Conservation (phyloP, 2,329 filamentous ascomycete genomes). For the Coniochaeta prunicola region DNA sequence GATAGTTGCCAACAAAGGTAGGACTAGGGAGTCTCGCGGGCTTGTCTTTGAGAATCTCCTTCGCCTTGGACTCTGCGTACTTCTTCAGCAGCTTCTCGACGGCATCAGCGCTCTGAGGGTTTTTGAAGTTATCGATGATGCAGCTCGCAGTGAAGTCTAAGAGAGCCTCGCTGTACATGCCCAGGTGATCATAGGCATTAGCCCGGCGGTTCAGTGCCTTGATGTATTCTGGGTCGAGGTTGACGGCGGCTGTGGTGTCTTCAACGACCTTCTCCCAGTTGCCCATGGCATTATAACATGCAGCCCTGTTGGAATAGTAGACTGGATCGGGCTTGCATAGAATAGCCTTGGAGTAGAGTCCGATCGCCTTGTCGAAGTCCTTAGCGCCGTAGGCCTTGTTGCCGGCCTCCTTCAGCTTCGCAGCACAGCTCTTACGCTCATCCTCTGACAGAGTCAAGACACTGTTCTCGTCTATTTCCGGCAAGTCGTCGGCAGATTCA, state of each 20-base stretch:
- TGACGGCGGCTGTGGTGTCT: slow-evolving; percentile 91
- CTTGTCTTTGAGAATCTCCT: slow-evolving; percentile 81
- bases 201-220: slow-evolving; percentile 96
- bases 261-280: slow-evolving; percentile 96
- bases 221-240: slow-evolving; percentile 90
- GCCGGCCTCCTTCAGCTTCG: slow-evolving; percentile 87
- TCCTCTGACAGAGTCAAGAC: slow-evolving; percentile 46
- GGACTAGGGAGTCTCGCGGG: slow-evolving; percentile 84
- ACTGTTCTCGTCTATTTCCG: slow-evolving; percentile 55
- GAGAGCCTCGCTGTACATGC: slow-evolving; percentile 86
- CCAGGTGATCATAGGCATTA: slow-evolving; percentile 91
- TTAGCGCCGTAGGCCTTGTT: slow-evolving; percentile 96
- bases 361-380: slow-evolving; percentile 88
- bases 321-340: slow-evolving; percentile 95
- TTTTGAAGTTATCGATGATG: slow-evolving; percentile 97
- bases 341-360: slow-evolving; percentile 91
- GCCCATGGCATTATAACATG: slow-evolving; percentile 89
- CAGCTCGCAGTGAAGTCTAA: slow-evolving; percentile 98
- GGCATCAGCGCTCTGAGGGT: slow-evolving; percentile 77
- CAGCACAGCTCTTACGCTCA: slow-evolving; percentile 79
- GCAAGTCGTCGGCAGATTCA: slow-evolving; percentile 60
- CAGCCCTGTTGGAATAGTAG: slow-evolving; percentile 97
- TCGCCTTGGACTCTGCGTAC: slow-evolving; percentile 90
- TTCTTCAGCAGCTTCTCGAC: slow-evolving; percentile 94
- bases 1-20: slow-evolving; percentile 96